Base-by-base conservation (phyloP, 2,329 filamentous ascomycete species). In the Triangularia setosa region DNA sequence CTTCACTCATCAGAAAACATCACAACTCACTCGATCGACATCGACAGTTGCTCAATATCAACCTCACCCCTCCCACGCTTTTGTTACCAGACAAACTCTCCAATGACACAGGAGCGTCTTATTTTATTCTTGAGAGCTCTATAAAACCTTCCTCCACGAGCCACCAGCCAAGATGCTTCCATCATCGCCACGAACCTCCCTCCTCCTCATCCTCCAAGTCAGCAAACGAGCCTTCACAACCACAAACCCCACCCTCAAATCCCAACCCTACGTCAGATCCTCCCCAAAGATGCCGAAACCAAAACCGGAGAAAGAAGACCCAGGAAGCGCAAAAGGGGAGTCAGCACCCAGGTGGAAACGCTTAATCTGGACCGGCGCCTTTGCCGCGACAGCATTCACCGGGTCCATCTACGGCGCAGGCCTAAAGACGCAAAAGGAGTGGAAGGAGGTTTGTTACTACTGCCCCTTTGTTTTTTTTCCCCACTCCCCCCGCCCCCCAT, bases 361-460 rank as follows among this genome's bases (percentile, higher is more conserved):
- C 61, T 62, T 71, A 18, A 64, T 75, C 62, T 65, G 64, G 28
- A 71, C 73, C 8, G 69, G 65, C 24, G 69, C 67, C 33, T 71
- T 76, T 8, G 70, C 73, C 11, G 71, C 72, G 61, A 69, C 74
- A 55, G 74, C 71, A 33, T 68, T 73, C 44, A 70, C 69, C 1
- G 75, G 75, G 60, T 72, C 71, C 4, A 65, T 75, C 24, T 75
- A 73, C 64, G 75, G 75, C 35, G 75, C 75, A 4, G 69, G 71
- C 3, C 68, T 77, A 48, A 77, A 77, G 70, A 69, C 67, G 33
- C 69, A 70, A 48, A 64, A 69, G 14, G 71, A 76, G 61, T 64
- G 60, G 54, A 69, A 70, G 48, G 60, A 65, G 8, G 72, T 73
- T 68, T 25, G 66, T 62, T 16, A n/a, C n/a, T n/a, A n/a, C 18